A percentile compares a stretch with the other conserved stretches of the same genome.
phyloP scores from a whole-genome alignment of 2,329 filamentous ascomycete genomes.

The Pestalotiopsis sp. region DNA sequence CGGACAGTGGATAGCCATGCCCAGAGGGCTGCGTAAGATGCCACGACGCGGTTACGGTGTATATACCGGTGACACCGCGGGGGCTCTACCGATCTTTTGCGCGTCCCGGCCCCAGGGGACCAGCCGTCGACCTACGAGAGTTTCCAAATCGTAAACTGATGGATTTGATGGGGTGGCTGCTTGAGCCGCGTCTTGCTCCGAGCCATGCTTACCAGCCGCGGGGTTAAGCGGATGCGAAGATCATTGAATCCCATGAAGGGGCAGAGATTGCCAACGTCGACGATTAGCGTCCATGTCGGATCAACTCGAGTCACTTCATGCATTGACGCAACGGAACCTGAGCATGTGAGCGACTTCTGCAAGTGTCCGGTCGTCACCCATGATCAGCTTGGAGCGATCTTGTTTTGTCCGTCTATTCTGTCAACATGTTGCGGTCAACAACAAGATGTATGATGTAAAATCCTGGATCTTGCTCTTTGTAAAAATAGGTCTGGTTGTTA shows the following conservation, averaged over 20 bases:
- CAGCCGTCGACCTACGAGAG: background rate
- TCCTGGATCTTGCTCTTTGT: background rate
- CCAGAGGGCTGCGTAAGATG: conserved; percentile 7
- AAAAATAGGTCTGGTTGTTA: background rate
- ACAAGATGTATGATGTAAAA: background rate
- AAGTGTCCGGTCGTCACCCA: background rate
- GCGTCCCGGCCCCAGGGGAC: background rate
- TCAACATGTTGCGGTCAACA: background rate
- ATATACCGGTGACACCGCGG: background rate
- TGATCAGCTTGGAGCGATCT: background rate
- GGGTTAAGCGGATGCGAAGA: background rate
- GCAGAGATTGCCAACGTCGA: background rate
- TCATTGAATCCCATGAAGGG: background rate
- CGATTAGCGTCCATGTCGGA: background rate
- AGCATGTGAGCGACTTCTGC: background rate
- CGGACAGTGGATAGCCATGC: background rate
- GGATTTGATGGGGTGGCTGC: background rate
- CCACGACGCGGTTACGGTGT: conserved; percentile 1
- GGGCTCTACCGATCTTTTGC: background rate
- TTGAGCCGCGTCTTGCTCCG: background rate
- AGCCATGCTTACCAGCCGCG: background rate
- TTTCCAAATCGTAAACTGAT: background rate
- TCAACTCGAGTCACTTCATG: background rate
- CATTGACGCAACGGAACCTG: background rate
- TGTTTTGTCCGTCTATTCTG: background rate